phyloP scores from a whole-genome alignment of 352 stramenopile genomes.

The Globisporangium abappressorium region DNA sequence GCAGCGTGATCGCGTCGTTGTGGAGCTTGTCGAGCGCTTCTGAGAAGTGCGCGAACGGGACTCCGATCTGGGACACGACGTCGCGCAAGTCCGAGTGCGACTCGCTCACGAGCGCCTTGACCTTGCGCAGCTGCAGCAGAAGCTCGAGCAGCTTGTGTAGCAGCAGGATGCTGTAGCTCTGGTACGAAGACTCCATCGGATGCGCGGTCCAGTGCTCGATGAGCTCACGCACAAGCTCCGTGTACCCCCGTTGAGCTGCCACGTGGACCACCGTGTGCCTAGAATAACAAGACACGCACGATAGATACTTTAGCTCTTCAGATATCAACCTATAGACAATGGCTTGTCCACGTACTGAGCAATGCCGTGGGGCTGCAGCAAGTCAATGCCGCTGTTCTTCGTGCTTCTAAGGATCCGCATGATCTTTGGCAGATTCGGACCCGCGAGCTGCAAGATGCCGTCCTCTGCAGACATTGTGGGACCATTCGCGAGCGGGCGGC shows the following conservation, averaged over 20 bases:
- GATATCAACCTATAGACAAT: neutral
- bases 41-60: conserved; percentile 60
- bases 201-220: conserved; percentile 55
- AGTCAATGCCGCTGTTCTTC: conserved; percentile 54
- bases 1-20: conserved; percentile 45
- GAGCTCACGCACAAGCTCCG: conserved; percentile 55
- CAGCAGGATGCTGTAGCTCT: conserved; percentile 61
- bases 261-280: conserved; percentile 58
- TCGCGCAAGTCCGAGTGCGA: conserved; percentile 51
- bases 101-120: conserved; percentile 56
- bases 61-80: conserved; percentile 48
- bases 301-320: neutral
- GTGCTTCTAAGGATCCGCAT: conserved; percentile 50
- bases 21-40: conserved; percentile 65
- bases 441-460: conserved; percentile 58
- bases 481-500: conserved; percentile 47
- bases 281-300: neutral
- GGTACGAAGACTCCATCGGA: conserved; percentile 57
- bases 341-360: conserved; percentile 35
- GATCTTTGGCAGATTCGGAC: conserved; percentile 64
- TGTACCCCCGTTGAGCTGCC: conserved; percentile 70
- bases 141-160: conserved; percentile 45
- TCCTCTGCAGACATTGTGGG: conserved; percentile 44
- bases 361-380: conserved; percentile 61
- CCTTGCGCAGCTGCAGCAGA: conserved; percentile 46